Conservation (phyloP, 495 filamentous ascomycete species). For the Lasiosphaeria hispida region DNA sequence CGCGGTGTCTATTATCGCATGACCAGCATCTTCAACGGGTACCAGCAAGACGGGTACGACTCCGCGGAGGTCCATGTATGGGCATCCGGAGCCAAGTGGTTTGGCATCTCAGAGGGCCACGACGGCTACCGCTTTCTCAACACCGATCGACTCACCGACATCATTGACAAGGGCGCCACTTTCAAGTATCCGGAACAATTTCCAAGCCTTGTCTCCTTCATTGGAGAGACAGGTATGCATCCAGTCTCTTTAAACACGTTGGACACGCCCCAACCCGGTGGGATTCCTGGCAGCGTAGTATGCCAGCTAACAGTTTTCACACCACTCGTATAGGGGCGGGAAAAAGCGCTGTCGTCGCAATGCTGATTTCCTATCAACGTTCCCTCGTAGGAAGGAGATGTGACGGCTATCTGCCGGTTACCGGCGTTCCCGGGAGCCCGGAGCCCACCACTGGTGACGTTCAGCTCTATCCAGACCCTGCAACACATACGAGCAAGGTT, state of each 20-base stretch:
- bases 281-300: too few species aligned
- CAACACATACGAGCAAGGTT: slow-evolving; percentile 37
- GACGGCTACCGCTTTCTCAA: too few species aligned
- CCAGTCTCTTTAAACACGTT: too few species aligned
- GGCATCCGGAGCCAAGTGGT: too few species aligned
- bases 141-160: not conserved
- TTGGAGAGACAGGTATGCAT: too few species aligned
- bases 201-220: not conserved
- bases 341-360: not conserved
- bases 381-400: not conserved
- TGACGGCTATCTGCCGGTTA: not conserved
- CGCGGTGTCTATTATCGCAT: too few species aligned
- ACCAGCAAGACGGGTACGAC: too few species aligned
- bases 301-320: too few species aligned
- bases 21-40: too few species aligned
- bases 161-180: not conserved
- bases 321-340: not conserved
- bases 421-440: slow-evolving; percentile 14
- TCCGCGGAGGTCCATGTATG: too few species aligned
- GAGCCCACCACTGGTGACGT: slow-evolving; percentile 62
- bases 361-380: not conserved
- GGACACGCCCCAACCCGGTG: too few species aligned
- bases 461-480: slow-evolving; percentile 61
- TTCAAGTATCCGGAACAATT: not conserved
- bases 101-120: too few species aligned